Percentiles rank a stretch among this genome's conserved stretches.
Evolutionary conservation across 1,284 basidiomycete genomes (phyloP).

Genomic region (Xerocomus minutiporus): DNA sequence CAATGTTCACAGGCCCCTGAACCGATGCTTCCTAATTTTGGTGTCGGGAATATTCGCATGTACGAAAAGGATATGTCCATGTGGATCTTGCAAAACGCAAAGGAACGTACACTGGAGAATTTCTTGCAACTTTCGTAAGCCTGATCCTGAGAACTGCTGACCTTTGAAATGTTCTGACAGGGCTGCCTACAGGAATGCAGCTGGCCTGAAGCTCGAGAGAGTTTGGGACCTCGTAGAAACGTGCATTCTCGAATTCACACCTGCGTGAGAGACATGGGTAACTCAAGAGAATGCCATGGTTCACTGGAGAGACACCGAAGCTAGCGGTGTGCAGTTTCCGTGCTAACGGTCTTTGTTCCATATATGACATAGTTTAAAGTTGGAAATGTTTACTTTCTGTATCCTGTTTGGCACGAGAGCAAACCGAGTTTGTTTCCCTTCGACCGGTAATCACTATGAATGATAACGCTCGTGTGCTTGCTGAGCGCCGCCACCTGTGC

Average conservation of each 20-base stretch:
- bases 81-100: conserved; percentile 29
- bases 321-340: too few species aligned
- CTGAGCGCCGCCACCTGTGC: too few species aligned
- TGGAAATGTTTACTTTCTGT: too few species aligned
- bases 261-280: conserved; percentile 13
- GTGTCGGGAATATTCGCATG: conserved; percentile 28
- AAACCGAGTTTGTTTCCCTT: too few species aligned
- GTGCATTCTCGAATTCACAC: conserved; percentile 28
- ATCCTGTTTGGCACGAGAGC: too few species aligned
- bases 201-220: conserved; percentile 30
- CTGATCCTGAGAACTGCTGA: not conserved
- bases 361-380: too few species aligned
- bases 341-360: too few species aligned
- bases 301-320: not conserved
- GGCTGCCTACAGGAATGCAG: conserved; percentile 8
- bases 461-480: too few species aligned
- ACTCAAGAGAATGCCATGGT: not conserved
- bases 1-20: conserved; percentile 29
- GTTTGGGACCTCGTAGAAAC: conserved; percentile 33
- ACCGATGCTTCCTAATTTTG: conserved; percentile 35
- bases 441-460: too few species aligned
- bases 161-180: conserved; percentile 4
- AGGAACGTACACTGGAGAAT: conserved; percentile 32
- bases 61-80: conserved; percentile 33
- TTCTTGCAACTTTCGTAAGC: conserved; percentile 30